Evolutionary conservation across 2,329 filamentous ascomycete species (phyloP).

Genomic region (Penicillium sp.): DNA sequence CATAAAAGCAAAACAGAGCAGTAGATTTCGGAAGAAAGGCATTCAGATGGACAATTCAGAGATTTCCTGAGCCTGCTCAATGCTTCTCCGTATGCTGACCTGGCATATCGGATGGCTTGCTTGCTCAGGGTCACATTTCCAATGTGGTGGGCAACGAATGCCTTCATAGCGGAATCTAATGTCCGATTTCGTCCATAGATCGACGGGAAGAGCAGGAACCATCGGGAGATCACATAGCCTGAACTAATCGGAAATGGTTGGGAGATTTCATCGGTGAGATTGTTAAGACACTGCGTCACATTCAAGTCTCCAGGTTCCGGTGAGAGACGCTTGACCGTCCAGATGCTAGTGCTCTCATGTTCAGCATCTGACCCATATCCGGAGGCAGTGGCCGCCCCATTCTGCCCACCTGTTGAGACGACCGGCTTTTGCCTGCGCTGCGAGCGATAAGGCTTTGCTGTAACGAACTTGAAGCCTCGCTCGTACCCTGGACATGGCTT

Average conservation of each 20-base stretch:
- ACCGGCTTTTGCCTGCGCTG: conserved; percentile 17
- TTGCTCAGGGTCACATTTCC: conserved; percentile 25
- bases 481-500: conserved; percentile 41
- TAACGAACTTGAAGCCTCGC: conserved; percentile 39
- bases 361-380: not conserved
- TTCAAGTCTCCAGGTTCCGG: conserved; percentile 24
- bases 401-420: not conserved
- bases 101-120: conserved; percentile 31
- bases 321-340: not conserved
- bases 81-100: conserved; percentile 32
- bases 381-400: not conserved
- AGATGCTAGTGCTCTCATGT: conserved; percentile 6
- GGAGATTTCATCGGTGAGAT: conserved; percentile 31
- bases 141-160: conserved; percentile 34
- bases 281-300: conserved; percentile 29
- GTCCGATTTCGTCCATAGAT: conserved; percentile 32
- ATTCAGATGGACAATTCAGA: conserved; percentile 24
- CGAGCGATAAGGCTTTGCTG: conserved; percentile 35
- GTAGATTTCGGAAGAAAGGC: conserved; percentile 33
- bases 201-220: conserved; percentile 31
- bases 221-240: conserved; percentile 26
- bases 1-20: conserved; percentile 37
- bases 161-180: conserved; percentile 32
- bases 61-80: conserved; percentile 29
- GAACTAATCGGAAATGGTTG: conserved; percentile 23